phyloP scores from a whole-genome alignment of 768 basidiomycete species.

The Leccinum subgranulosum region DNA sequence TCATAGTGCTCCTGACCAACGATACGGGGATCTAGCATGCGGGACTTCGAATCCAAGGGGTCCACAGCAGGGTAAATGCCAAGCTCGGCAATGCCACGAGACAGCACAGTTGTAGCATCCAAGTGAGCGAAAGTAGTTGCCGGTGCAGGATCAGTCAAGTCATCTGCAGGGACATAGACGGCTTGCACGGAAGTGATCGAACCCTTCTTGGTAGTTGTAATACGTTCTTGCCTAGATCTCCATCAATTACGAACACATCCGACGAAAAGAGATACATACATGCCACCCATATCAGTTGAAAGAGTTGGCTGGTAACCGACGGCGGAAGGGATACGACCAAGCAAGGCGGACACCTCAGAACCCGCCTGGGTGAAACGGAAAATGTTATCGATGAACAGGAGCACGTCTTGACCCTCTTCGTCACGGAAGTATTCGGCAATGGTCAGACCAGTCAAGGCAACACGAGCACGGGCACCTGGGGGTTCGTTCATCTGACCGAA shows the following conservation, averaged over 20 bases:
- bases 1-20: constrained; percentile 95
- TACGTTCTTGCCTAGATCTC: constrained; percentile 88
- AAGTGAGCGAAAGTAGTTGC: constrained; percentile 99
- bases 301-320: constrained; percentile 99
- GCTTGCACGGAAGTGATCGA: constrained; percentile 99
- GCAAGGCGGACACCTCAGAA: constrained; percentile 99
- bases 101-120: constrained; percentile 99
- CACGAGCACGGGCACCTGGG: constrained; percentile 99
- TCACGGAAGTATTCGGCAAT: constrained; percentile 99
- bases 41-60: constrained; percentile 98
- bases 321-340: constrained; percentile 99
- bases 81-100: constrained; percentile 97
- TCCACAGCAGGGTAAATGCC: constrained; percentile 99
- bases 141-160: constrained; percentile 99
- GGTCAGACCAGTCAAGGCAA: constrained; percentile 97
- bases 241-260: constrained; percentile 5
- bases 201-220: constrained; percentile 99
- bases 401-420: constrained; percentile 99
- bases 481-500: constrained; percentile 99
- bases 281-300: constrained; percentile 99
- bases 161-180: constrained; percentile 99
- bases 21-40: constrained; percentile 99
- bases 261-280: constrained; percentile 51
- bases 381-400: constrained; percentile 99
- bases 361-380: constrained; percentile 99